Evolutionary conservation across 352 stramenopile genomes (phyloP).

Genomic region (Phytophthora nicotianae): DNA sequence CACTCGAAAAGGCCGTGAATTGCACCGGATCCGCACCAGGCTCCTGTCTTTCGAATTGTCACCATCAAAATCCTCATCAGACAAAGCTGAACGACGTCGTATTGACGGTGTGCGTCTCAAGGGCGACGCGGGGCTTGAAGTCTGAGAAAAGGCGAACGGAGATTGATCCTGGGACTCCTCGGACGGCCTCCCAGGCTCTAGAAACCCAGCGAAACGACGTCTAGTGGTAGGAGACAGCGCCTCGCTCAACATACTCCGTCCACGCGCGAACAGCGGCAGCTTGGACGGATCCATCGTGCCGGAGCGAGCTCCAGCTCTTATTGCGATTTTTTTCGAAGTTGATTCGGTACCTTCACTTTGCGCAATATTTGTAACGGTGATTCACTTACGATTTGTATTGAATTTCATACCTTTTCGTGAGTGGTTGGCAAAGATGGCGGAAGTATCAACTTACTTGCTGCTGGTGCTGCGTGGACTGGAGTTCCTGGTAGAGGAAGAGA

Average conservation of each 20-base stretch:
- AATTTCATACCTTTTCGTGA: slow-evolving; percentile 10
- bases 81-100: slow-evolving; percentile 33
- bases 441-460: slow-evolving; percentile 61
- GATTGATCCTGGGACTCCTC: slow-evolving; percentile 10
- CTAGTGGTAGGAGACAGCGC: slow-evolving; percentile 59
- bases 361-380: slow-evolving; percentile 19
- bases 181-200: slow-evolving; percentile 24
- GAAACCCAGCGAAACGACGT: slow-evolving; percentile 55
- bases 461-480: slow-evolving; percentile 81
- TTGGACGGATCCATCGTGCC: slow-evolving; percentile 26
- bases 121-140: slow-evolving; percentile 13
- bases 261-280: slow-evolving; percentile 37
- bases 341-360: background rate
- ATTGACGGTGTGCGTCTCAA: slow-evolving; percentile 20
- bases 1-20: slow-evolving; percentile 53
- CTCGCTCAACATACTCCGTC: slow-evolving; percentile 57
- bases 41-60: slow-evolving; percentile 11
- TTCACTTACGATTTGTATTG: slow-evolving; percentile 30
- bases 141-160: slow-evolving; percentile 22
- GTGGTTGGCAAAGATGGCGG: slow-evolving; percentile 22
- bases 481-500: slow-evolving; percentile 69
- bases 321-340: background rate
- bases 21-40: slow-evolving; percentile 58
- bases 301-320: background rate
- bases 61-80: slow-evolving; percentile 24